Base-by-base conservation (phyloP, 352 stramenopile species). In the Phytophthora ramorum region DNA sequence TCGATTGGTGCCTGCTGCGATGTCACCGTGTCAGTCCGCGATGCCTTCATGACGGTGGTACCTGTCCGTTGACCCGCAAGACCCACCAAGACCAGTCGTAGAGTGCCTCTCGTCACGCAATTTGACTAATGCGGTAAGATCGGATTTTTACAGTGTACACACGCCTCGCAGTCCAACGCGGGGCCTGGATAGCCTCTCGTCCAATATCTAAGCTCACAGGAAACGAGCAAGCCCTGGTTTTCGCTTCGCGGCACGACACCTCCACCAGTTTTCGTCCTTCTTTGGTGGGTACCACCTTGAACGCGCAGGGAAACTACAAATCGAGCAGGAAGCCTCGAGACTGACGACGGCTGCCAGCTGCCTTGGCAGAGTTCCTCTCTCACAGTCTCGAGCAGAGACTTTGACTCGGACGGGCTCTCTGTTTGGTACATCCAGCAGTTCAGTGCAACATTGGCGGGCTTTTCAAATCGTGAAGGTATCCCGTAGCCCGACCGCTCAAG, bases 291-390 rank as follows among this genome's bases (percentile, higher is more conserved):
- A 41, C 12, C 47, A 51, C 57, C 41, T 46, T 52, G 46, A 60
- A 64, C 41, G 19, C 20, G 34, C 17, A 54, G 35, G 20, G 35
- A 40, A 53, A 28, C 26, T 41, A 30, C 60, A 70, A 74, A 74
- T 70, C 60, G 46, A 60, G 14, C 14, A 50, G 37, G 58, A 72
- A 63, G 44, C 32, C 57, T 45, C 57, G 37, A 63, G 9, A 54
- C 47, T 66, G 51, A 65, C 60, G 66, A 70, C 62, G 30, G 44
- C 10, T 20, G 26, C 60, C 66, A 74, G 38, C 60, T 74, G 59
- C 41, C 40, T 14, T 22, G 38, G 41, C n/a, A 30, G 55, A 43
- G 28, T 49, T 67, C 51, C 44, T 56, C 49, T 65, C 41, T 71
- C 47, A 35, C 55, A 43, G 41, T 57, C 41, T 53, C 53, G 45